phyloP scores from a whole-genome alignment of 139 green algal species.

The Ettlia oleoabundans region DNA sequence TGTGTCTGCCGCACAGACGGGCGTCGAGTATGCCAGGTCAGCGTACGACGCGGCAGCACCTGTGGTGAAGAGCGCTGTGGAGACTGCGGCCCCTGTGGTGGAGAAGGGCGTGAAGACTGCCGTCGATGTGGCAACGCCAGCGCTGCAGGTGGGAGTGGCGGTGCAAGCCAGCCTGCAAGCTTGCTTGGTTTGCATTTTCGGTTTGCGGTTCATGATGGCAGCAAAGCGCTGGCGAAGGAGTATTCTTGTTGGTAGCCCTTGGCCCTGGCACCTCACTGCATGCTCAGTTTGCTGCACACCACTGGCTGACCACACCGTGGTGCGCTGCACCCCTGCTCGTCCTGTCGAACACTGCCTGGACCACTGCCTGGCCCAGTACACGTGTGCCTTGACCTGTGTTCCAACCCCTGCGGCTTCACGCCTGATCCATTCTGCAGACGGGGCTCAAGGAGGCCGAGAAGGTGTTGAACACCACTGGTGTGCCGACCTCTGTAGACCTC shows the following conservation, averaged over 20 bases:
- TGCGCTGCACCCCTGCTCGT: no score
- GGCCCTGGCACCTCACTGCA: no score
- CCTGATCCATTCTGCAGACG: not conserved
- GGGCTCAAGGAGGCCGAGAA: constrained; percentile 15
- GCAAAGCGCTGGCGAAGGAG: no score
- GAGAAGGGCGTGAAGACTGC: constrained; percentile 45
- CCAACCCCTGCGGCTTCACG: not conserved
- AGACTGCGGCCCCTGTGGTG: constrained; percentile 37
- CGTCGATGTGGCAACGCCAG: constrained; percentile 30
- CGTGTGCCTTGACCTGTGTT: no score
- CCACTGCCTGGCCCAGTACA: no score
- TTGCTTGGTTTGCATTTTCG: no score
- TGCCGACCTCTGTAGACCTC: constrained; percentile 27
- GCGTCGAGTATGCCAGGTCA: constrained; percentile 25
- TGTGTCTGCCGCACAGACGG: constrained; percentile 33
- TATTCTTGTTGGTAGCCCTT: no score
- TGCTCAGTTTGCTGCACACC: no score
- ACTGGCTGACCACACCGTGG: no score
- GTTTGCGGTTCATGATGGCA: no score
- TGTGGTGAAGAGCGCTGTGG: constrained; percentile 46
- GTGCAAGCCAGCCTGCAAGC: no score
- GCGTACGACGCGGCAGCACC: constrained; percentile 55
- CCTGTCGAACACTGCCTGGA: no score
- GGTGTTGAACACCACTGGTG: constrained; percentile 42
- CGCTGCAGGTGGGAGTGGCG: constrained; percentile 25